Evolutionary conservation across 2,329 filamentous ascomycete genomes (phyloP).

Genomic region (Clarireedia paspali): DNA sequence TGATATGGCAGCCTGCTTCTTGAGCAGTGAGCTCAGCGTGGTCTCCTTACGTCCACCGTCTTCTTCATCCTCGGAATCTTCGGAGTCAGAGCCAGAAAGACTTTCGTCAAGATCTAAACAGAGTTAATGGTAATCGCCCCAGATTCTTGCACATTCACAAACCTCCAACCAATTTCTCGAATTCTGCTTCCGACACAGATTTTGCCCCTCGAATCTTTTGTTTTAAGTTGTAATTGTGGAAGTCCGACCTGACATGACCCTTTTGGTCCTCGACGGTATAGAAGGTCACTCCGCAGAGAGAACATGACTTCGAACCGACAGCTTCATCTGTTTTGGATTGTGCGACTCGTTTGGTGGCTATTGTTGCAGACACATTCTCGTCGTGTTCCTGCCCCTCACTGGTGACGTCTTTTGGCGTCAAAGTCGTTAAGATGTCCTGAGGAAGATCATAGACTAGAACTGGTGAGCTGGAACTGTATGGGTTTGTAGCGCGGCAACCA

Average conservation of each 20-base stretch:
- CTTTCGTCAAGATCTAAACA: conserved; percentile 71
- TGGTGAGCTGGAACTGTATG: conserved; percentile 9
- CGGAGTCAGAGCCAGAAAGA: conserved; percentile 75
- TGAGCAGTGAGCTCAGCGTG: conserved; percentile 68
- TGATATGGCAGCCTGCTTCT: conserved; percentile 71
- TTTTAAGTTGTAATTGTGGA: conserved; percentile 92
- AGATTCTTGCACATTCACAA: neutral
- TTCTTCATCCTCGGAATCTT: conserved; percentile 61
- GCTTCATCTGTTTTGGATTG: conserved; percentile 32
- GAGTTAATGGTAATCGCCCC: conserved; percentile 12
- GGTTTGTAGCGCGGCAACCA: neutral
- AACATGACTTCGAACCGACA: conserved; percentile 67
- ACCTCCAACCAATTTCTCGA: conserved; percentile 71
- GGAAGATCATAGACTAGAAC: conserved; percentile 29
- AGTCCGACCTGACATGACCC: conserved; percentile 78
- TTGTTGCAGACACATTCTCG: conserved; percentile 15
- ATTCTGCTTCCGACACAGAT: conserved; percentile 71
- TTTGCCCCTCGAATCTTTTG: conserved; percentile 71
- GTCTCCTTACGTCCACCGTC: conserved; percentile 52
- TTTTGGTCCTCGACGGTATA: conserved; percentile 70
- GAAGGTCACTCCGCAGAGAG: conserved; percentile 70
- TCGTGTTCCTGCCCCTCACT: conserved; percentile 19
- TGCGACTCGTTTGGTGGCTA: conserved; percentile 31
- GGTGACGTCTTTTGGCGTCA: conserved; percentile 27
- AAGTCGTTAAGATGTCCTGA: conserved; percentile 29